Percentiles rank a stretch among this genome's conserved stretches.
phyloP scores from a whole-genome alignment of 495 filamentous ascomycete species.

The Talaromyces stipitatus region DNA sequence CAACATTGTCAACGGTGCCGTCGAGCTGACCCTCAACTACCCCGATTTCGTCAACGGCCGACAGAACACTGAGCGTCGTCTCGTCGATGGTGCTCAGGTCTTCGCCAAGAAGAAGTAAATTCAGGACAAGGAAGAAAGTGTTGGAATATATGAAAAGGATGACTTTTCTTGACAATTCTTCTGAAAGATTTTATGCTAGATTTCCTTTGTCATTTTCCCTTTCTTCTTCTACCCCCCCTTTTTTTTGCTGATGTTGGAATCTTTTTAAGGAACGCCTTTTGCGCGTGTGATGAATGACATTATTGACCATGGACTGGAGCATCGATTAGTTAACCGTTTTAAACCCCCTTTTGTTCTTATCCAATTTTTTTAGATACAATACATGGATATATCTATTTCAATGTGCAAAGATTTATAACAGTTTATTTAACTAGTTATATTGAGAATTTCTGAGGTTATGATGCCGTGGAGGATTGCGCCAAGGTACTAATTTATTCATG shows the following conservation, averaged over 20 bases:
- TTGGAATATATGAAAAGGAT: not conserved
- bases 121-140: not conserved
- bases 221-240: slow-evolving; percentile 2
- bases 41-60: slow-evolving; percentile 96
- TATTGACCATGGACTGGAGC: slow-evolving; percentile 2
- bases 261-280: not conserved
- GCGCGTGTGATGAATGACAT: slow-evolving; percentile 1
- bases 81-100: slow-evolving; percentile 67
- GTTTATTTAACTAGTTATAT: no score
- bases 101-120: slow-evolving; percentile 42
- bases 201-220: slow-evolving; percentile 7
- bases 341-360: not conserved
- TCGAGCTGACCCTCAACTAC: slow-evolving; percentile 96
- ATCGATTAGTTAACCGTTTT: slow-evolving; percentile 1
- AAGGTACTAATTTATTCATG: no score
- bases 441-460: not conserved
- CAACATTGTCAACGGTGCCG: slow-evolving; percentile 87
- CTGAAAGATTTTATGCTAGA: slow-evolving; percentile 16
- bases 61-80: slow-evolving; percentile 78
- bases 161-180: not conserved
- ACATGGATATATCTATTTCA: not conserved
- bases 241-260: not conserved
- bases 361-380: not conserved
- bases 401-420: not conserved
- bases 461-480: no score